Evolutionary conservation across 2,329 filamentous ascomycete genomes (phyloP), one percentile per base, ranked within the genome.

Genomic region (Davidsoniella eucalypti): DNA sequence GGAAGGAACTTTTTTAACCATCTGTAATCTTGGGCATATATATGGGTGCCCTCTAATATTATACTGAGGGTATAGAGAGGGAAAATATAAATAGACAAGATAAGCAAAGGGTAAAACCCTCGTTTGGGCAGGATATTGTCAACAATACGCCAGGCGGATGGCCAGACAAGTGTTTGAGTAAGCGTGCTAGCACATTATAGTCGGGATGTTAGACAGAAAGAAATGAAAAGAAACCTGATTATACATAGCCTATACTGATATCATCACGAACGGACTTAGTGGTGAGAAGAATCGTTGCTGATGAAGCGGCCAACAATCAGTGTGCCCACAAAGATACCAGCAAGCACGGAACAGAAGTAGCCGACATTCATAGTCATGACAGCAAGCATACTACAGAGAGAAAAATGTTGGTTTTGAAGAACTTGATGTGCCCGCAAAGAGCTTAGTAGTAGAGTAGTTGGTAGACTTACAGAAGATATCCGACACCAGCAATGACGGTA

Each of bases 361-460:
- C 85, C 86, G 14, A 90, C 75, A 58, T 92, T 92, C 69, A 86
- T 78, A 1, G 84, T 88, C 86, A 92, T 94, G 61, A 93, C 83
- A 12, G 84, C 85, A 66, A 94, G 68, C 87, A 94, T 94, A 53
- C 87, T 94, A 48, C 5, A n/a, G 8, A 47, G 9, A 17, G 9
- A 48, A 23, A 23, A 23, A 55, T 48, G 53, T 56, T 23, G 5
- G 23, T 9, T 44, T 23, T 6, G n/a, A 3, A 33, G n/a, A 12
- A 29, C 38, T 5, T 17, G n/a, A 14, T 10, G 29, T 16, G 36
- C 23, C 21, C 17, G 5, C 21, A 39, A 10, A 47, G 26, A 49
- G 45, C 2, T 4, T 21, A 42, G 40, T 26, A n/a, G 23, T 4
- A 16, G 46, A 17, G 55, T 52, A 16, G 23, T 53, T 37, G 36